phyloP scores from a whole-genome alignment of 2,329 filamentous ascomycete species.

The Trichoderma brevicompactum region DNA sequence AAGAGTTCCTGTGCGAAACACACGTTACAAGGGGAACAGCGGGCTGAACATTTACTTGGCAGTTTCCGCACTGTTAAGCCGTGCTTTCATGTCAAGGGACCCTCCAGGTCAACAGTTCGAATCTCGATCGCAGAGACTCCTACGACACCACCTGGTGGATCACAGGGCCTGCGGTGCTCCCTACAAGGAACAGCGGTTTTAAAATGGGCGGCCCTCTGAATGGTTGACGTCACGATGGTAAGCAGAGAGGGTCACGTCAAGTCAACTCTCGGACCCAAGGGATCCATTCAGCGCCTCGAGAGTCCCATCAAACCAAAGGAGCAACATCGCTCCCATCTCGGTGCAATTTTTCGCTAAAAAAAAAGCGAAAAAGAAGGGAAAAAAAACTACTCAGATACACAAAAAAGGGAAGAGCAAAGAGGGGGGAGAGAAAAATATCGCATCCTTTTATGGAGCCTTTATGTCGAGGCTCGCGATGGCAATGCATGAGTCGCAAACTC shows the following conservation, averaged over 20 bases:
- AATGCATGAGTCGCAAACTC: too few species aligned
- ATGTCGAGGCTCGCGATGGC: not conserved
- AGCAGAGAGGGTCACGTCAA: constrained; percentile 26
- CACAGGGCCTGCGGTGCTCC: constrained; percentile 20
- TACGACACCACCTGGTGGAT: constrained; percentile 31
- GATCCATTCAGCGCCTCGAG: constrained; percentile 1
- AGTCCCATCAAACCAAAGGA: constrained; percentile 12
- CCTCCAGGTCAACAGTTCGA: constrained; percentile 35
- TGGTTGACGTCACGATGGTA: constrained; percentile 36
- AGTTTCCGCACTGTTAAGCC: not conserved
- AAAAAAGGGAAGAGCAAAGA: not conserved
- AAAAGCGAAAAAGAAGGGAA: not conserved
- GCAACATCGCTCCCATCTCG: constrained; percentile 7
- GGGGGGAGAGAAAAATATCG: not conserved
- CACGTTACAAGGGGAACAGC: not conserved
- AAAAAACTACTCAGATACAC: not conserved
- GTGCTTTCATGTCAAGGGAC: constrained; percentile 31
- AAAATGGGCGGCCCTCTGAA: not conserved
- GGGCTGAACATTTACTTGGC: not conserved
- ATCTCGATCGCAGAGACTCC: constrained; percentile 38
- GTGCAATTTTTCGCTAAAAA: not conserved
- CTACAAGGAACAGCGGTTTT: not conserved
- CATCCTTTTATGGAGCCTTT: constrained; percentile 1
- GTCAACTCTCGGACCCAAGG: not conserved
- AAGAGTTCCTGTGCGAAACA: not conserved